Percentiles rank a stretch among this genome's conserved stretches.
phyloP scores from a whole-genome alignment of 164 flowering plant genomes.

The Santalum album region DNA sequence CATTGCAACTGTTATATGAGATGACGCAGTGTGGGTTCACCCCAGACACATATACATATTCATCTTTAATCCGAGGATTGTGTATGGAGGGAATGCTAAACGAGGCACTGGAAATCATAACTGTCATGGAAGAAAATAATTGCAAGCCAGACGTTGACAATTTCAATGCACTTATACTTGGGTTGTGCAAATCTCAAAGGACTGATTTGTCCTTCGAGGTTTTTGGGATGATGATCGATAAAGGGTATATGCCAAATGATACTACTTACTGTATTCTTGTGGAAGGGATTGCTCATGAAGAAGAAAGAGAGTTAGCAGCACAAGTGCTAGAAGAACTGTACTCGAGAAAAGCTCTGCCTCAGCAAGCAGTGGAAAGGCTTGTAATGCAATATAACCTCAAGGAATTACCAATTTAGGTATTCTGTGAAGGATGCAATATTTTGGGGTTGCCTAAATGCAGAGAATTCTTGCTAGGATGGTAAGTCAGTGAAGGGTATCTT shows the following conservation, averaged over 20 bases:
- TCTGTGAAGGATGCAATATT: background rate
- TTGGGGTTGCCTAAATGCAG: too few species aligned
- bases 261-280: conserved; percentile 70
- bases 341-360: conserved; percentile 32
- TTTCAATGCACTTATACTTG: conserved; percentile 70
- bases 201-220: conserved; percentile 57
- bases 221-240: conserved; percentile 54
- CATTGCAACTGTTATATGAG: conserved; percentile 67
- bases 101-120: conserved; percentile 55
- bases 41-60: conserved; percentile 68
- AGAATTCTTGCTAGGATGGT: too few species aligned
- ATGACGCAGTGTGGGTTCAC: conserved; percentile 65
- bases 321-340: conserved; percentile 53
- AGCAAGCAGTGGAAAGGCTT: conserved; percentile 62
- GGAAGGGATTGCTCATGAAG: conserved; percentile 73
- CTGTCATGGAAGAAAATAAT: conserved; percentile 57
- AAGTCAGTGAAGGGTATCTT: too few species aligned
- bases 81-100: conserved; percentile 78
- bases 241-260: conserved; percentile 63
- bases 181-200: conserved; percentile 57
- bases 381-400: conserved; percentile 72
- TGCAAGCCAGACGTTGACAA: conserved; percentile 48
- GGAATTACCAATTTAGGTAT: conserved; percentile 7
- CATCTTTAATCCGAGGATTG: conserved; percentile 73
- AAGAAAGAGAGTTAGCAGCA: conserved; percentile 54